Evolutionary conservation across 2,329 filamentous ascomycete genomes (phyloP), one percentile per base, ranked within the genome.

Genomic region (Botrytis pseudocinerea): DNA sequence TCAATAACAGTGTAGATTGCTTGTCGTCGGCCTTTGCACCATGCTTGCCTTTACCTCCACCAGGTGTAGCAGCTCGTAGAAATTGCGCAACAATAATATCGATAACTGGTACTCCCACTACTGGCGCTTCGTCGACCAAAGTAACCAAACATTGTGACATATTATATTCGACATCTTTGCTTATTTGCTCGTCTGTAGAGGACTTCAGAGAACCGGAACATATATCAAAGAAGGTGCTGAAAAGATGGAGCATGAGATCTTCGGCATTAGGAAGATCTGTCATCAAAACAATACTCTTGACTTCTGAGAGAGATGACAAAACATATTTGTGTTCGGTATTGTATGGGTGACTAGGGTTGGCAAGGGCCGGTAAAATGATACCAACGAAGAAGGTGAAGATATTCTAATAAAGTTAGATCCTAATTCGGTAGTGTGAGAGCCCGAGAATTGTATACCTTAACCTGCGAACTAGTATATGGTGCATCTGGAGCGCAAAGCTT

Each of bases 21-120:
- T 90, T 94, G 60, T 90, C 89, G 79, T 95, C 93, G 16, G 90
- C 80, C 46, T 89, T 86, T 32, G 83, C 78, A 77, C 87, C 83
- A 72, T 85, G 82, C 75, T 85, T 83, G 64, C 85, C 79, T 79
- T 89, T 91, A 76, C 85, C 87, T 61, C 73, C 85, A 25, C 87
- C 88, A 0, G 88, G 90, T 0, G 94, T 92, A 69, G 94, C 94
- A 4, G 95, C 94, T 78, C 96, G 90, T 72, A 99, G 85, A 79
- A 99, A 99, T 81, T 99, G 97, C 12, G 95, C 95, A 80, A 99
- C 93, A 77, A 99, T 94, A 44, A 95, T 90, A 81, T 99, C 95
- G 32, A 98, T 90, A 3, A 97, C 93, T 74, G 93, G 91, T 10
- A 91, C 87, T 0, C 95, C 93, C 28, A 99, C 86, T 54, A 89